Percentiles rank a stretch among this genome's conserved stretches.
Conservation (phyloP, 805 yeast genomes). For the Ogataea paradorogensis region DNA sequence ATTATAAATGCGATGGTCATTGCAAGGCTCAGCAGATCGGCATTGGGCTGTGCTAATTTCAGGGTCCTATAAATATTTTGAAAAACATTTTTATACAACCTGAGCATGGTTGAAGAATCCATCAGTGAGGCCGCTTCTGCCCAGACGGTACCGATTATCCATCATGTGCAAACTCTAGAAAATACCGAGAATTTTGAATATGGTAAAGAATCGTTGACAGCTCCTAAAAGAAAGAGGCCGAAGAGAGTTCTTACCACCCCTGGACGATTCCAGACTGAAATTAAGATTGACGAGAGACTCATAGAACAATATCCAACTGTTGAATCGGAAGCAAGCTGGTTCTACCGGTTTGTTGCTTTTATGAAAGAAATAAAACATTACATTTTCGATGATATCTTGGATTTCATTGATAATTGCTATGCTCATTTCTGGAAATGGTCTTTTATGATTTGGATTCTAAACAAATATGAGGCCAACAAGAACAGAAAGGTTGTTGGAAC, state of each 20-base stretch:
- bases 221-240: neutral
- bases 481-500: slow-evolving; percentile 12
- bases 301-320: slow-evolving; percentile 13
- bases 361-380: slow-evolving; percentile 11
- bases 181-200: neutral
- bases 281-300: slow-evolving; percentile 13
- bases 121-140: neutral
- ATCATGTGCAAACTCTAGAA: too few relatives aligned
- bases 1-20: too few relatives aligned
- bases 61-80: slow-evolving; percentile 5
- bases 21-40: neutral
- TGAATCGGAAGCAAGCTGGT: slow-evolving; percentile 14
- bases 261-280: slow-evolving; percentile 16
- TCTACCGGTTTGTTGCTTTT: slow-evolving; percentile 13
- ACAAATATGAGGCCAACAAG: slow-evolving; percentile 13
- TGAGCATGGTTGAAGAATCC: neutral
- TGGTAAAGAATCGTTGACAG: neutral
- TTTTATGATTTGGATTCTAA: slow-evolving; percentile 9
- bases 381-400: slow-evolving; percentile 13
- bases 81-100: neutral
- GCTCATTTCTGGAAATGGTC: slow-evolving; percentile 12
- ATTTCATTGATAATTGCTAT: slow-evolving; percentile 14
- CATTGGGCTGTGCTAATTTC: slow-evolving; percentile 8
- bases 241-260: slow-evolving; percentile 14
- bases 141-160: slow-evolving; percentile 1